Conservation (phyloP, 1,284 basidiomycete genomes). For the Boletus semigastroideus region DNA sequence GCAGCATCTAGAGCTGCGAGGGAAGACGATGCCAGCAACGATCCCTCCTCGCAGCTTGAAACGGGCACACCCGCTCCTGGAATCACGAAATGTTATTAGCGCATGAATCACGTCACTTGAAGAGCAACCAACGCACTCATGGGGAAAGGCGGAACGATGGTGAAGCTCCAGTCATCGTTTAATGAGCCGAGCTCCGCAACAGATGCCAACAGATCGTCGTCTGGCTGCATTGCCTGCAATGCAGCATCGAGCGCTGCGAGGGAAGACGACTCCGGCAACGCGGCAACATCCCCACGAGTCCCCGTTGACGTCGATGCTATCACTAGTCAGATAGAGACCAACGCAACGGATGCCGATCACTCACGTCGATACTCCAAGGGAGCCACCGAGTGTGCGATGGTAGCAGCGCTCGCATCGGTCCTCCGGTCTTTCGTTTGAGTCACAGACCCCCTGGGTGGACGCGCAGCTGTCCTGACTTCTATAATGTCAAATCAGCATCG, state of each 20-base stretch:
- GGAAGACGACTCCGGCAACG: constrained; percentile 13
- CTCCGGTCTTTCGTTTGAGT: constrained; percentile 10
- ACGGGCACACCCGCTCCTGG: not conserved
- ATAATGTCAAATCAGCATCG: constrained; percentile 7
- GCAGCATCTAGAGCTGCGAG: too few relatives aligned
- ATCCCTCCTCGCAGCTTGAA: too few relatives aligned
- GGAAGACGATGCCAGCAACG: too few relatives aligned
- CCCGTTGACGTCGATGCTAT: not conserved
- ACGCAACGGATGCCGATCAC: not conserved
- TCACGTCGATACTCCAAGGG: constrained; percentile 10
- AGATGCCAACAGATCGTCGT: constrained; percentile 4
- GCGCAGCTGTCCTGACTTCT: constrained; percentile 11
- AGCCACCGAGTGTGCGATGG: not conserved
- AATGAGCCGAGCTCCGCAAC: not conserved
- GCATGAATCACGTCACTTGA: not conserved
- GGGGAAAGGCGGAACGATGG: not conserved
- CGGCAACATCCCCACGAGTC: not conserved
- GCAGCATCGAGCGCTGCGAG: constrained; percentile 12
- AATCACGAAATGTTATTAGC: not conserved
- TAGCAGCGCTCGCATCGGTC: not conserved
- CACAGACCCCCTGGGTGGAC: constrained; percentile 14
- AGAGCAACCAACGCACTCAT: constrained; percentile 4
- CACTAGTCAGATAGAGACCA: constrained; percentile 7
- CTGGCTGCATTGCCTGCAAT: constrained; percentile 5
- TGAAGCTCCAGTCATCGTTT: constrained; percentile 13